Conservation (phyloP, 1,284 basidiomycete genomes). For the Tylopilus microsporus region DNA sequence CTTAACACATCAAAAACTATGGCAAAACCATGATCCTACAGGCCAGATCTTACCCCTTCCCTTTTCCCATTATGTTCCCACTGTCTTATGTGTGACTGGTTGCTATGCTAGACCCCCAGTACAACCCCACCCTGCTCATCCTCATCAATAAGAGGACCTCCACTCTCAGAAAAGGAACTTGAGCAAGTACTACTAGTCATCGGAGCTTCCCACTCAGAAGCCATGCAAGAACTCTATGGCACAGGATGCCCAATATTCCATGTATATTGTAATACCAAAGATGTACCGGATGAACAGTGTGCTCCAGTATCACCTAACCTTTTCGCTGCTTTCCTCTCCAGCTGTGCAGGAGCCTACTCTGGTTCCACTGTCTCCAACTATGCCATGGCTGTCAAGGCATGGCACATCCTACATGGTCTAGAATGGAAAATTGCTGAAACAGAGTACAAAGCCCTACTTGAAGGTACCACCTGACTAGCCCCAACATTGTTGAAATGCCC, state of each 20-base stretch:
- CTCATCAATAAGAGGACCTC: neutral
- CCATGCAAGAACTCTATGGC: slow-evolving; percentile 17
- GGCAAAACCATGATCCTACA: neutral
- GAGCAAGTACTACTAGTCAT: slow-evolving; percentile 19
- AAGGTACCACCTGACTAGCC: neutral
- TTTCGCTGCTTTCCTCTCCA: slow-evolving; percentile 17
- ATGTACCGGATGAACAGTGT: slow-evolving; percentile 10
- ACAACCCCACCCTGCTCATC: no score
- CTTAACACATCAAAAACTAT: no score
- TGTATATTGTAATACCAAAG: no score
- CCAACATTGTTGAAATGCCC: no score
- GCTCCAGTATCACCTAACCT: slow-evolving; percentile 14
- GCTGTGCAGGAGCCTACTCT: slow-evolving; percentile 18
- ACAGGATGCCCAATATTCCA: slow-evolving; percentile 9
- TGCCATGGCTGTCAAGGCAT: slow-evolving; percentile 26
- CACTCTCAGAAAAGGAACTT: neutral
- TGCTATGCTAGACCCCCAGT: neutral
- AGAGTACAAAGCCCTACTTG: neutral
- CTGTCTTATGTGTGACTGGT: neutral
- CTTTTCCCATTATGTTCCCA: neutral
- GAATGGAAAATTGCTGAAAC: neutral
- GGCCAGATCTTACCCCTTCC: neutral
- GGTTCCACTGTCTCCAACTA: slow-evolving; percentile 30
- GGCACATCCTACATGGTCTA: slow-evolving; percentile 35
- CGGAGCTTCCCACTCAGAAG: neutral